Conservation (phyloP, 345 rosid species). For the Bretschneidera sinensis region DNA sequence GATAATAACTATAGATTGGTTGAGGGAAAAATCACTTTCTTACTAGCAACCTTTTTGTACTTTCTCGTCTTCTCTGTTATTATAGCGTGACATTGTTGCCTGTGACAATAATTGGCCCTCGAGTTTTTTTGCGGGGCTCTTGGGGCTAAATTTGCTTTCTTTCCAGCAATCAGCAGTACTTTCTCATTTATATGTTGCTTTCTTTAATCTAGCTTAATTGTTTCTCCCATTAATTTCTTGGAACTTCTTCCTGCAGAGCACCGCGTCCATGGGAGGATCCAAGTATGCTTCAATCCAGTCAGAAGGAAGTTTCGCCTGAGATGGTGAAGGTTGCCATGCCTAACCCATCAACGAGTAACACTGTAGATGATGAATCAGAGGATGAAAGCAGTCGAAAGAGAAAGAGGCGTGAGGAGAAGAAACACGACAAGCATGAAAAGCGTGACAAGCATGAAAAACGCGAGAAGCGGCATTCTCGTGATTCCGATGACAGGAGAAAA, state of each 20-base stretch:
- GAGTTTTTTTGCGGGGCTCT: too few relatives aligned
- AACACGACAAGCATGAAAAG: conserved; percentile 34
- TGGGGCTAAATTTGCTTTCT: too few relatives aligned
- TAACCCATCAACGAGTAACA: conserved; percentile 23
- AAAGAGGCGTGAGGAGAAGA: conserved; percentile 63
- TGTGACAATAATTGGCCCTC: too few relatives aligned
- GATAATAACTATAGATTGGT: too few relatives aligned
- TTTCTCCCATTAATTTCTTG: not conserved
- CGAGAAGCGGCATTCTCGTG: conserved; percentile 43
- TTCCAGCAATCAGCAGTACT: too few relatives aligned
- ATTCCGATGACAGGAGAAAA: conserved; percentile 54
- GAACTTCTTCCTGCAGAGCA: conserved; percentile 36
- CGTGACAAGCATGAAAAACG: conserved; percentile 40
- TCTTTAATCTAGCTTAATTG: not conserved
- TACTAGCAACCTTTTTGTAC: too few relatives aligned
- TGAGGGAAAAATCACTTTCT: too few relatives aligned
- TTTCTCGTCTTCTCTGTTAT: too few relatives aligned
- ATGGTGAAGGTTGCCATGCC: conserved; percentile 24
- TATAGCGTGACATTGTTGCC: too few relatives aligned
- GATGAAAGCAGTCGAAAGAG: conserved; percentile 51
- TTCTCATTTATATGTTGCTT: too few relatives aligned
- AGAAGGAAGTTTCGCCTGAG: conserved; percentile 33
- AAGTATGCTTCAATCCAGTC: conserved; percentile 43
- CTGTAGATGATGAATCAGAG: conserved; percentile 38
- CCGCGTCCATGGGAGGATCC: conserved; percentile 96